These are phyloP conservation scores for Coleophoma eucalyptorum DNA, from an alignment of 2,329 filamentous ascomycete species.

Conservation along the genomic window DNA sequence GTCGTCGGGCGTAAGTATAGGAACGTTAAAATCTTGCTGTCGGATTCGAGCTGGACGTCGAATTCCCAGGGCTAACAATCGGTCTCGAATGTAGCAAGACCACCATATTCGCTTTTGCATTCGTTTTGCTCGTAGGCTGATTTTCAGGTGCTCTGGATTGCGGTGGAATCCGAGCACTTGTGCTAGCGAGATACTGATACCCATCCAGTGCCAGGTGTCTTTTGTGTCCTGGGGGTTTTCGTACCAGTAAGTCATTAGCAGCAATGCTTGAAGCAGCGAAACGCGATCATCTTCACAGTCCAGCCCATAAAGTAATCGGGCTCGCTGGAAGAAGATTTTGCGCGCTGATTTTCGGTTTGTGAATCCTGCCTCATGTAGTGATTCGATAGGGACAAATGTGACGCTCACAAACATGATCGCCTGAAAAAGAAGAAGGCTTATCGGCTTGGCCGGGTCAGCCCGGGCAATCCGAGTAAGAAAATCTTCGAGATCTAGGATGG, in stretches of 20 bases:
- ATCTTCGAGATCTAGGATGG: constrained; percentile 67
- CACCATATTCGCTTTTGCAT: constrained; percentile 97
- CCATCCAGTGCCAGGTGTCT: constrained; percentile 99
- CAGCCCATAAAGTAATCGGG: constrained; percentile 89
- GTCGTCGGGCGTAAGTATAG: constrained; percentile 80
- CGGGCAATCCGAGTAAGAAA: constrained; percentile 59
- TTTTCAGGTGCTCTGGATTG: constrained; percentile 73
- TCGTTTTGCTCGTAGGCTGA: constrained; percentile 70
- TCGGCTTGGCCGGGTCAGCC: constrained; percentile 66
- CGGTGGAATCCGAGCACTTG: constrained; percentile 92
- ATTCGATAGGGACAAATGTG: constrained; percentile 79
- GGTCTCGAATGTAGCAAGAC: constrained; percentile 94
- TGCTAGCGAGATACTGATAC: constrained; percentile 85
- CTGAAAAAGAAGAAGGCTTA: constrained; percentile 87
- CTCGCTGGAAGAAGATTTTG: constrained; percentile 84
- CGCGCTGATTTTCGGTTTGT: constrained; percentile 74
- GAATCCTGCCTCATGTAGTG: constrained; percentile 75
- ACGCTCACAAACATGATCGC: constrained; percentile 92
- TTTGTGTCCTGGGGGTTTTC: constrained; percentile 96
- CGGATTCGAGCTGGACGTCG: constrained; percentile 88
- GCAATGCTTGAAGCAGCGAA: constrained; percentile 79
- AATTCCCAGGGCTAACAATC: constrained; percentile 90
- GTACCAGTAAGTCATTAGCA: constrained; percentile 97
- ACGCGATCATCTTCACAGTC: constrained; percentile 92
- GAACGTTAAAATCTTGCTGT: constrained; percentile 89